Conservation (phyloP, 495 filamentous ascomycete genomes). For the Penicillium parvum region DNA sequence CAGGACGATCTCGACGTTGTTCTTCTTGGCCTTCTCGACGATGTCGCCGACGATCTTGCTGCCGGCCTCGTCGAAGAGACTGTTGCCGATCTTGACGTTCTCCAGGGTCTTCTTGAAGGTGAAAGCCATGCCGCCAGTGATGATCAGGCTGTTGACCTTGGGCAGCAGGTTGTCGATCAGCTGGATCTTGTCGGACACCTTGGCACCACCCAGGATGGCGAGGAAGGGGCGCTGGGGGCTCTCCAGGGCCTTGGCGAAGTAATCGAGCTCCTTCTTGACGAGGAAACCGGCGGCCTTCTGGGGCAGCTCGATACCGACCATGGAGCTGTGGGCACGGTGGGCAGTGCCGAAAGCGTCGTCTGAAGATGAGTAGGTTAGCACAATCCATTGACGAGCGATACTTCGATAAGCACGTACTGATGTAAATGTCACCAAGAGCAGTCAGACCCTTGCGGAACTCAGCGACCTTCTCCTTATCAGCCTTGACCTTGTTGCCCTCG, state of each 20-base stretch:
- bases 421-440: conserved; percentile 89
- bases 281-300: conserved; percentile 97
- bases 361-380: conserved; percentile 35
- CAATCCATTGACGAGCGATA: too few relatives aligned
- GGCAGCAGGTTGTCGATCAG: conserved; percentile 97
- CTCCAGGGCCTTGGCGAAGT: conserved; percentile 97
- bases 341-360: conserved; percentile 99
- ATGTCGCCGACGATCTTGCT: conserved; percentile 86
- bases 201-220: conserved; percentile 95
- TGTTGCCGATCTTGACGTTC: conserved; percentile 83
- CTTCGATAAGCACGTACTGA: conserved; percentile 61
- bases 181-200: conserved; percentile 99
- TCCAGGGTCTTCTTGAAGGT: conserved; percentile 99
- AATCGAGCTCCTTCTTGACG: conserved; percentile 99
- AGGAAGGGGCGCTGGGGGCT: conserved; percentile 92
- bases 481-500: conserved; percentile 96
- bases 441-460: conserved; percentile 94
- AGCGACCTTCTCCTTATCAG: conserved; percentile 84
- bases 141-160: conserved; percentile 94
- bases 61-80: conserved; percentile 90
- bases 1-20: conserved; percentile 89
- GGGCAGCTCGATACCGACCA: conserved; percentile 94
- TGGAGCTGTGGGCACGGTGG: conserved; percentile 96
- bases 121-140: conserved; percentile 98
- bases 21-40: conserved; percentile 92